Base-by-base conservation (phyloP, 2,329 filamentous ascomycete genomes). In the Sordariomycetes sp. region DNA sequence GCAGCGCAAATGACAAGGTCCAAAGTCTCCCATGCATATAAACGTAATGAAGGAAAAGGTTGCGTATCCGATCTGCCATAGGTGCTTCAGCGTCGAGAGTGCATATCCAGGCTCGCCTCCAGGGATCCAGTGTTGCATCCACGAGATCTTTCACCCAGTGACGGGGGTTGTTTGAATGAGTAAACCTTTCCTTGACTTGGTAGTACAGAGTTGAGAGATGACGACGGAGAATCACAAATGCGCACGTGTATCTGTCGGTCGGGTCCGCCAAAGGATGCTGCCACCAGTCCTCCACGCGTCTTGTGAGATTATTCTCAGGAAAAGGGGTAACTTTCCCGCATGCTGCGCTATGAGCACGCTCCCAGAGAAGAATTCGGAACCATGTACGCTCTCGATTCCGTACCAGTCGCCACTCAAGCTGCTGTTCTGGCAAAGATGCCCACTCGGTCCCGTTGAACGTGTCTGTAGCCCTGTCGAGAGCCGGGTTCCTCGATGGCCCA, bases 61-160 rank as follows among this genome's bases (percentile, higher is more conserved):
- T 21, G 8, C 30, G 12, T 5, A 32, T 32, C 11, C 11, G 15
- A 19, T 32, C 30, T 10, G 19, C 15, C 19, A 18, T 32, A 11
- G 15, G 3, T 8, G 30, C 11, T 11, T 16, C 9, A 21, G 30
- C 15, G 3, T 16, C n/a, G 10, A 11, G n/a, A 8, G 11, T 11
- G 10, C 10, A 12, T 15, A 32, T 18, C 30, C 30, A 32, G 11
- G 12, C 15, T 20, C 19, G 15, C 15, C 11, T 11, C 30, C 30
- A 32, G 11, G 30, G 30, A 21, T 32, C 30, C 15, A 32, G 19
- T 8, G 30, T 21, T 11, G 30, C 18, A 18, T 32, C 30, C 8
- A 32, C 30, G 30, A 32, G 30, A 15, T 32, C 30, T 32, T 18
- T 9, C 11, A 32, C 30, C 30, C 30, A 32, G 19, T 32, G 30